These are phyloP conservation scores for Calonectria hongkongensis DNA, from an alignment of 2,329 filamentous ascomycete species.

Conservation along the genomic window DNA sequence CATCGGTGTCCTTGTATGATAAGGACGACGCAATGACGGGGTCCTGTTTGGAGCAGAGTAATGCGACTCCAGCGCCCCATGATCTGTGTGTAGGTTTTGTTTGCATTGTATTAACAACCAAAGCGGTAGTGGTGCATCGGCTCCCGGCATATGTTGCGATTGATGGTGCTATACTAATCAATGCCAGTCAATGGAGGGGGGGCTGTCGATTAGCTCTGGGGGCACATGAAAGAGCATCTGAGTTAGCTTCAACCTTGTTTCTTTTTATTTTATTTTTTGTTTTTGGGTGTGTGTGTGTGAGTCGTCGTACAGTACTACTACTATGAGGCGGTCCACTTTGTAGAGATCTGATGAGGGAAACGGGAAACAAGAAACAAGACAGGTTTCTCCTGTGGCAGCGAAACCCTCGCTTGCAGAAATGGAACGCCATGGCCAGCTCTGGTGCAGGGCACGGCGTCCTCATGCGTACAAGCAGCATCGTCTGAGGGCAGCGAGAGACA, in stretches of 20 bases:
- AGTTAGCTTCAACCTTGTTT: slow-evolving; percentile 24
- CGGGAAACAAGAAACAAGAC: slow-evolving; percentile 17
- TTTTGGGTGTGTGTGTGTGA: background rate
- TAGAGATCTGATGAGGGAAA: background rate
- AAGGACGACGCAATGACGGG: slow-evolving; percentile 18
- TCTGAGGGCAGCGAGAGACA: background rate
- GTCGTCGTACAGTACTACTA: background rate
- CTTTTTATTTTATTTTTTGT: background rate
- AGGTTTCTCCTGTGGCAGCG: slow-evolving; percentile 14
- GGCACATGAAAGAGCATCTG: slow-evolving; percentile 18
- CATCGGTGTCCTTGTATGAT: slow-evolving; percentile 13
- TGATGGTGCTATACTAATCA: slow-evolving; percentile 25
- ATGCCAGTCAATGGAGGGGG: slow-evolving; percentile 21
- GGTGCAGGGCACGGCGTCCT: background rate
- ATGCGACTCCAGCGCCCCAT: slow-evolving; percentile 17
- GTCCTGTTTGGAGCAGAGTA: slow-evolving; percentile 14
- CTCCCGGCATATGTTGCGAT: background rate
- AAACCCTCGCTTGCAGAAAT: slow-evolving; percentile 5
- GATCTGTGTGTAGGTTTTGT: slow-evolving; percentile 20
- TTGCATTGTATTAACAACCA: slow-evolving; percentile 25
- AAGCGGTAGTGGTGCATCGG: slow-evolving; percentile 1
- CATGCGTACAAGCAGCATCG: background rate
- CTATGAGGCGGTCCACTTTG: background rate
- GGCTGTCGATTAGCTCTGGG: slow-evolving; percentile 19
- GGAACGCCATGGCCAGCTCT: background rate